Conservation (phyloP, 805 yeast species). For the Candida glaebosa region DNA sequence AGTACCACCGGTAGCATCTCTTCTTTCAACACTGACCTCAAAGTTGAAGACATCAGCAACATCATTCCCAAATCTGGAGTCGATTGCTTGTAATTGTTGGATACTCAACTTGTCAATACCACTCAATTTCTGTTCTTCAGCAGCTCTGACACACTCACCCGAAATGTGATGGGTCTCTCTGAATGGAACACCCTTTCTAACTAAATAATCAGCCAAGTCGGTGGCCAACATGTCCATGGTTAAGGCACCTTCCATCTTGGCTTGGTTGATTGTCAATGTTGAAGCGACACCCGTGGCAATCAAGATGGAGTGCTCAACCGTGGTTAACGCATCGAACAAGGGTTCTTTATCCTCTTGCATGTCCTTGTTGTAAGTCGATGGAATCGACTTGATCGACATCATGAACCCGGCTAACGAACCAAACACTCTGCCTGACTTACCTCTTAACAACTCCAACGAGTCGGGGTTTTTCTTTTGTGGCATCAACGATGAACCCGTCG, state of each 20-base stretch:
- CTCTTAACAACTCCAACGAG: constrained; percentile 89
- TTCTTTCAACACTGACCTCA: constrained; percentile 92
- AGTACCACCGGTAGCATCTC: constrained; percentile 96
- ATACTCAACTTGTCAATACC: constrained; percentile 85
- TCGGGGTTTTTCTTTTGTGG: constrained; percentile 99
- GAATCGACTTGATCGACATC: constrained; percentile 96
- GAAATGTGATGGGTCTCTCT: constrained; percentile 99
- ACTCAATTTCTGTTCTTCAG: constrained; percentile 71
- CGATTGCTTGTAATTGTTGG: constrained; percentile 77
- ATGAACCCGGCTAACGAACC: constrained; percentile 94
- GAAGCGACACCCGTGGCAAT: constrained; percentile 97
- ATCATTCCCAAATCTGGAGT: constrained; percentile 74
- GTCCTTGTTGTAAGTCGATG: constrained; percentile 96
- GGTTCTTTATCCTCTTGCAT: constrained; percentile 99
- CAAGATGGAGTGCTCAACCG: constrained; percentile 89
- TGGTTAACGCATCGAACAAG: constrained; percentile 82
- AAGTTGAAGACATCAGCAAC: constrained; percentile 85
- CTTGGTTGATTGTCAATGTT: constrained; percentile 69
- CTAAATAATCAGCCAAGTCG: constrained; percentile 95
- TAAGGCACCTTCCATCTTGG: constrained; percentile 79
- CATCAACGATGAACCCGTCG: constrained; percentile 98
- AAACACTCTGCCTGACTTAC: constrained; percentile 95
- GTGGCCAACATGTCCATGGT: constrained; percentile 99
- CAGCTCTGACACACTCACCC: constrained; percentile 92
- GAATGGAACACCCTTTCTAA: constrained; percentile 97